phyloP scores from a whole-genome alignment of 1,284 basidiomycete genomes.

The Sporisorium graminicola region DNA sequence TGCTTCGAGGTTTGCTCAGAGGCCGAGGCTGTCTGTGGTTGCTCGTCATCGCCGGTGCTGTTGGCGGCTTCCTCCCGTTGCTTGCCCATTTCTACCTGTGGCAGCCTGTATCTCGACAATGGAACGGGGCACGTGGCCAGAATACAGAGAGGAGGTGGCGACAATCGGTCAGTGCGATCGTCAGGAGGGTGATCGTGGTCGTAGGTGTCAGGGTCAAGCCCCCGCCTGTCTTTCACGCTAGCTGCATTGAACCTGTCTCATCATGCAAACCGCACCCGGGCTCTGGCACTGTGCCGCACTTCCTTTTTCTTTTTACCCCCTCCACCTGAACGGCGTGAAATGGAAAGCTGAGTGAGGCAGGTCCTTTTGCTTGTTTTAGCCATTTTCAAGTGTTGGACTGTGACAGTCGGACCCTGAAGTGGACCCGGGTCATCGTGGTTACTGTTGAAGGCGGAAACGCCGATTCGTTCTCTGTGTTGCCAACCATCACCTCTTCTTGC shows the following conservation, averaged over 20 bases:
- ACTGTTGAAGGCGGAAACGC: not conserved
- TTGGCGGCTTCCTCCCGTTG: slow-evolving; percentile 16
- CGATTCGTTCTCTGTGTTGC: not conserved
- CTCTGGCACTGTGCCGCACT: not conserved
- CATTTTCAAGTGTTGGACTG: not conserved
- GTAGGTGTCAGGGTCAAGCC: no score
- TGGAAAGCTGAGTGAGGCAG: slow-evolving; percentile 2
- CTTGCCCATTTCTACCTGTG: slow-evolving; percentile 13
- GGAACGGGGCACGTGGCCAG: not conserved
- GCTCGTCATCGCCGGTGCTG: slow-evolving; percentile 31
- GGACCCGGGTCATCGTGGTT: not conserved
- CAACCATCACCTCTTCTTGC: slow-evolving; percentile 1
- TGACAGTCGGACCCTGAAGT: slow-evolving; percentile 8
- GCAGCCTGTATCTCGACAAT: not conserved
- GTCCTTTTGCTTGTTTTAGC: no score
- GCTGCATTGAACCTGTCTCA: not conserved
- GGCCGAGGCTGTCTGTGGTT: not conserved
- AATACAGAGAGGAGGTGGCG: not conserved
- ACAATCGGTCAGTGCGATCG: not conserved
- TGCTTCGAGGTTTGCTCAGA: slow-evolving; percentile 35
- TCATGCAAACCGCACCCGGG: not conserved
- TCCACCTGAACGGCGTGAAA: slow-evolving; percentile 1
- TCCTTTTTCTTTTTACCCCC: not conserved
- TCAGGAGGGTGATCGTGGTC: not conserved
- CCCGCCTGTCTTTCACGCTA: no score